Evolutionary conservation across 495 filamentous ascomycete genomes (phyloP), one percentile per base, ranked within the genome.

Genomic region (Bryoglossum gracile): DNA sequence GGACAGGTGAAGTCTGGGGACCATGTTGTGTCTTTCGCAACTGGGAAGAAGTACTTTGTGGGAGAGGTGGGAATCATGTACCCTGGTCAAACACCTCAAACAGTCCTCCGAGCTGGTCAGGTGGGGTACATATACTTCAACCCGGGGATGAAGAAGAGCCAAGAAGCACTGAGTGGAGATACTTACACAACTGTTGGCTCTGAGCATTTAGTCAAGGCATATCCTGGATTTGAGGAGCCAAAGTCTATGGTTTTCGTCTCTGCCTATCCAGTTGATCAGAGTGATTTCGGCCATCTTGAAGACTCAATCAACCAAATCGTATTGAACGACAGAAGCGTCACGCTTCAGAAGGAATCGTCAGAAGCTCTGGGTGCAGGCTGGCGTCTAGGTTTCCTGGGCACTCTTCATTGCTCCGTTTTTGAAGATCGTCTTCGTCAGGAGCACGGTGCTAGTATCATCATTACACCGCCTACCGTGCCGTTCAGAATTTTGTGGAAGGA

Each of bases 201-300:
- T 11, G 86, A 95, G 63, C 78, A 80, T 50, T 54, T 71, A 1
- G 89, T 98, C 1, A 76, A 88, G 61, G 81, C 86, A 16, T 80
- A 89, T 47, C 87, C 87, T 0, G 94, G 92, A 0, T 98, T 98
- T 53, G 92, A 95, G 65, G 94, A 98, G 61, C 92, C 92, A 5
- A 94, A 98, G 65, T 83, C 91, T 2, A 98, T 98, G 92, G 92
- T 96, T 18, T 98, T 97, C 60, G 92, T 98, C 9, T 89, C 91
- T 4, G 92, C 94, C 0, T 98, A 94, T 55, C 92, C 92, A 1
- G 82, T 87, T 0, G 90, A 98, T 63, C 89, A 94, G 50, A 70
- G 80, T 60, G 84, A 92, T 63, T 91, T 94, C 59, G 75, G 74
- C 50, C 87, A 90, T 60, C 69, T 98, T 9, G 88, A 94, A 53